Evolutionary conservation across 805 yeast species (phyloP).

Genomic region (Yamadazyma sp.): DNA sequence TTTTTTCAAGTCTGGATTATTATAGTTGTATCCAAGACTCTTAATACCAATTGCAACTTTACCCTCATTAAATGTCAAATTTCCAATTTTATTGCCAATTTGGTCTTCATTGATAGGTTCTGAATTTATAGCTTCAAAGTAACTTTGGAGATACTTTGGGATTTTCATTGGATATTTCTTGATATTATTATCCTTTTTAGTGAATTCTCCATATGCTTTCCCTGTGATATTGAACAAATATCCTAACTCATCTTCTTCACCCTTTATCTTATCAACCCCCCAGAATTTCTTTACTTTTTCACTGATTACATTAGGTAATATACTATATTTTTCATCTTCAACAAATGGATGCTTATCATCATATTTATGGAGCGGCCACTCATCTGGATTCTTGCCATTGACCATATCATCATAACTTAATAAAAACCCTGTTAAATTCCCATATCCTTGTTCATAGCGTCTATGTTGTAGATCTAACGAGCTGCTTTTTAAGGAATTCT

Average conservation of each 20-base stretch:
- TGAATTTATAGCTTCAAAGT: slow-evolving; percentile 22
- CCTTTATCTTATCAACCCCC: slow-evolving; percentile 27
- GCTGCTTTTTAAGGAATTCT: slow-evolving; percentile 18
- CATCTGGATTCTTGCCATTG: slow-evolving; percentile 41
- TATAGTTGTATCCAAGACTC: slow-evolving; percentile 21
- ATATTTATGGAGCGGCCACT: slow-evolving; percentile 56
- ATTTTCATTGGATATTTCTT: slow-evolving; percentile 17
- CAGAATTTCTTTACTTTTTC: slow-evolving; percentile 50
- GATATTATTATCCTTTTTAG: neutral
- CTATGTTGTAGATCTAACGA: slow-evolving; percentile 30
- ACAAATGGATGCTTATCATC: slow-evolving; percentile 40
- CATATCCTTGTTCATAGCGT: slow-evolving; percentile 53
- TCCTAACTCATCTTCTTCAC: slow-evolving; percentile 12
- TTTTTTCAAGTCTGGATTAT: slow-evolving; percentile 17
- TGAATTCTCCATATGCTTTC: slow-evolving; percentile 30
- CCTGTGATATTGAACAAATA: slow-evolving; percentile 38
- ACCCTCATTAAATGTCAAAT: slow-evolving; percentile 27
- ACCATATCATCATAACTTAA: slow-evolving; percentile 60
- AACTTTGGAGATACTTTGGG: slow-evolving; percentile 30
- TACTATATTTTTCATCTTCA: slow-evolving; percentile 50
- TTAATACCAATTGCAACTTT: slow-evolving; percentile 21
- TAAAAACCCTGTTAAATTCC: slow-evolving; percentile 71
- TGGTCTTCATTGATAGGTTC: slow-evolving; percentile 21
- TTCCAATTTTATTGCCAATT: slow-evolving; percentile 19
- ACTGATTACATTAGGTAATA: slow-evolving; percentile 60